These are phyloP conservation scores for Trametes villosa DNA, from an alignment of 768 basidiomycete genomes.

Conservation along the genomic window DNA sequence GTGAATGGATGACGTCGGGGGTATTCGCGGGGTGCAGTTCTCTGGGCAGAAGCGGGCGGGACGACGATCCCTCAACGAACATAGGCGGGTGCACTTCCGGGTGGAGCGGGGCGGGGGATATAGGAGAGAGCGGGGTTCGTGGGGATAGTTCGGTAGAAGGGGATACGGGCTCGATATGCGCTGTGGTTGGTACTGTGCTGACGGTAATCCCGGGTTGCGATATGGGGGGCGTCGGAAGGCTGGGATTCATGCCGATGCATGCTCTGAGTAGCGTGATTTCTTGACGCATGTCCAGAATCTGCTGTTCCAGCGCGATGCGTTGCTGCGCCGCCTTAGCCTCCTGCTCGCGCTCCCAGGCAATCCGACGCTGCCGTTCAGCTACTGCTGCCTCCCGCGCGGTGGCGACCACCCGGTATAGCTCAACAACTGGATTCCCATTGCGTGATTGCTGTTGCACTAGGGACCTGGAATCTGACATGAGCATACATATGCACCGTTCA, in stretches of 20 bases:
- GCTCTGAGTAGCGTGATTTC: slow-evolving; percentile 53
- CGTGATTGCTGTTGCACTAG: slow-evolving; percentile 17
- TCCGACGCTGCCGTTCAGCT: slow-evolving; percentile 58
- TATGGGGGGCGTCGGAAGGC: neutral
- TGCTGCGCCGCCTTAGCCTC: slow-evolving; percentile 59
- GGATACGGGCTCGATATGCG: slow-evolving; percentile 19
- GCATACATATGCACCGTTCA: neutral
- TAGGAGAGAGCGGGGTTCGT: slow-evolving; percentile 2
- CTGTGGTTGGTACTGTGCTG: slow-evolving; percentile 11
- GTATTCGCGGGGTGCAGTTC: neutral
- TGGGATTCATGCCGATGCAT: slow-evolving; percentile 35
- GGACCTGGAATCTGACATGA: slow-evolving; percentile 5
- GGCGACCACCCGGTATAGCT: slow-evolving; percentile 61
- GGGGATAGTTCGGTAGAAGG: neutral
- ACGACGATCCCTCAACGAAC: slow-evolving; percentile 44
- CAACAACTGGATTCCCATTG: slow-evolving; percentile 47
- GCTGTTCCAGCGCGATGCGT: slow-evolving; percentile 63
- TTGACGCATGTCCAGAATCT: slow-evolving; percentile 56
- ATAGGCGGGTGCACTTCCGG: slow-evolving; percentile 29
- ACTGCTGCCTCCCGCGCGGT: slow-evolving; percentile 64
- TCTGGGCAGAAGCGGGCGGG: slow-evolving; percentile 6
- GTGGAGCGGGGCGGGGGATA: slow-evolving; percentile 10
- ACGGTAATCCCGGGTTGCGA: neutral
- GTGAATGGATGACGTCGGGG: neutral
- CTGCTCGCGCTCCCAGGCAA: slow-evolving; percentile 72